A percentile compares a stretch with the other conserved stretches of the same genome.
phyloP scores from a whole-genome alignment of 305 asterid species.

The Caryopteris hybrid region DNA sequence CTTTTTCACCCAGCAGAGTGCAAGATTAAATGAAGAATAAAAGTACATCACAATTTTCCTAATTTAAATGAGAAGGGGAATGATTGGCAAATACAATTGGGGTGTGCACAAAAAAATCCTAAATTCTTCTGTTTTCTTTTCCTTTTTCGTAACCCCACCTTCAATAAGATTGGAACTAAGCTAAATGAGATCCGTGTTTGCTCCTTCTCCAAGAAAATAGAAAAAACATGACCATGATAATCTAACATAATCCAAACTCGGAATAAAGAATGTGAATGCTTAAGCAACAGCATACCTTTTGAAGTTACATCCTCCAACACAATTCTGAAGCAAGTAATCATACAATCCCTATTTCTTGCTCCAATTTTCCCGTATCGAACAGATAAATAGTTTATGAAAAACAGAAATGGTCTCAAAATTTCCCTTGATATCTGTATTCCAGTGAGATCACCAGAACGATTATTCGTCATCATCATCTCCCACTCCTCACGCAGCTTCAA shows the following conservation, averaged over 20 bases:
- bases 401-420: constrained; percentile 77
- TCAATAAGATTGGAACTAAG: background rate
- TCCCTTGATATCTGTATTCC: constrained; percentile 41
- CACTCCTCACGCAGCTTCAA: constrained; percentile 66
- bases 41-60: background rate
- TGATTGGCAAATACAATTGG: background rate
- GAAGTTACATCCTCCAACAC: constrained; percentile 66
- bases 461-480: constrained; percentile 47
- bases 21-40: background rate
- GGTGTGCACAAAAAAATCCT: background rate
- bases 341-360: constrained; percentile 55
- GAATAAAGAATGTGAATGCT: background rate
- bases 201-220: background rate
- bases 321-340: constrained; percentile 63
- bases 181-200: background rate
- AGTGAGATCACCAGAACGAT: constrained; percentile 29
- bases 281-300: constrained; percentile 41
- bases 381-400: constrained; percentile 55
- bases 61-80: background rate
- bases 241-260: constrained; percentile 3
- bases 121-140: background rate
- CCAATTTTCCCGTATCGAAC: constrained; percentile 46
- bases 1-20: background rate
- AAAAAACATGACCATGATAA: background rate
- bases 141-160: background rate